phyloP scores from a whole-genome alignment of 805 yeast species.

The Babjeviella inositovora region DNA sequence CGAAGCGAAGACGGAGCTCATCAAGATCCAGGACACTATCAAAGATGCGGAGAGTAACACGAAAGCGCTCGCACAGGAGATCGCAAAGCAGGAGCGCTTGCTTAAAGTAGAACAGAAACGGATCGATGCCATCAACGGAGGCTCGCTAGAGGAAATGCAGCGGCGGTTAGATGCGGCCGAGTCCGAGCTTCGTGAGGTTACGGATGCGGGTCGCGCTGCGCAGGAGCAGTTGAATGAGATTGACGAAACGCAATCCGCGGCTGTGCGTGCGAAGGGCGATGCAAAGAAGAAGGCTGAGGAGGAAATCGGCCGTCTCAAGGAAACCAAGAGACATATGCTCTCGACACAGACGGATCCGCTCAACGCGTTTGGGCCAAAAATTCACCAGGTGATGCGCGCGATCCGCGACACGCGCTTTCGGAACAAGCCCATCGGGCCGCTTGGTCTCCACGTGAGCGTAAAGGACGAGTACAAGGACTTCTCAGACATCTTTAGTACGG shows the following conservation, averaged over 20 bases:
- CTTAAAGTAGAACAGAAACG: conserved; percentile 16
- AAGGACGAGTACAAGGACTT: conserved; percentile 37
- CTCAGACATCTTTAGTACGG: conserved; percentile 43
- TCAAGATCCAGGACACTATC: conserved; percentile 2
- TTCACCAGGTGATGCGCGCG: conserved; percentile 21
- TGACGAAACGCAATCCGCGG: no score
- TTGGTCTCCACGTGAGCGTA: conserved; percentile 47
- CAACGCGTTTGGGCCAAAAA: conserved; percentile 33
- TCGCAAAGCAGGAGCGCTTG: conserved; percentile 7
- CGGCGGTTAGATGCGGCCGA: conserved; percentile 3
- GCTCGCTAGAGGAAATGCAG: conserved; percentile 17
- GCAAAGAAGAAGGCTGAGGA: no score
- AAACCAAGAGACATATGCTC: neutral
- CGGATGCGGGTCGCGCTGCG: neutral
- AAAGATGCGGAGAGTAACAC: conserved; percentile 6
- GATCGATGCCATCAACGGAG: conserved; percentile 24
- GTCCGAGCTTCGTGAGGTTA: conserved; percentile 1
- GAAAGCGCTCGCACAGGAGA: conserved; percentile 6
- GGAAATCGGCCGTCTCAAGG: neutral
- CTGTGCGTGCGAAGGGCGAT: no score
- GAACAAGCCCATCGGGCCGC: conserved; percentile 60
- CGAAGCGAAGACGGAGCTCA: neutral
- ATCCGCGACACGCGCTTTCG: conserved; percentile 24
- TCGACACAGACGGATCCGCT: conserved; percentile 17
- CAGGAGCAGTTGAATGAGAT: no score